Conservation (phyloP, 805 yeast species). For the Cyberlindnera bimundalis region DNA sequence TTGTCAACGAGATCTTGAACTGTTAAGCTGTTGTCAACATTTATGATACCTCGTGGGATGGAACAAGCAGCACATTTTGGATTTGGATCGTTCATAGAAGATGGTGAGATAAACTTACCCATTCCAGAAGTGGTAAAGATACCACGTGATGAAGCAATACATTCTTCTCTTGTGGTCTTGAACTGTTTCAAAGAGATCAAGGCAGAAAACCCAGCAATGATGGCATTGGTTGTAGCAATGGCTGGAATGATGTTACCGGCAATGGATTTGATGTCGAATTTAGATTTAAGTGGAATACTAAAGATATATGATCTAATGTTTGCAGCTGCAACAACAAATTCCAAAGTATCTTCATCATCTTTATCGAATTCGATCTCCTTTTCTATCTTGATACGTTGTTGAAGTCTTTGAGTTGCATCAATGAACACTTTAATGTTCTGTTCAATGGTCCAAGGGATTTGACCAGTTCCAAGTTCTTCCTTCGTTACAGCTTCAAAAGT, state of each 20-base stretch:
- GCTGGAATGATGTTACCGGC: conserved; percentile 99
- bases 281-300: conserved; percentile 64
- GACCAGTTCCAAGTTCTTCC: conserved; percentile 30
- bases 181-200: conserved; percentile 63
- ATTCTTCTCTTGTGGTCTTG: conserved; percentile 29
- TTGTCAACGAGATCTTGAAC: conserved; percentile 51
- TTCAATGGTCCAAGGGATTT: conserved; percentile 53
- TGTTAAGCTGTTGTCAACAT: conserved; percentile 34
- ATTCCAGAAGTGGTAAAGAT: conserved; percentile 51
- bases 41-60: conserved; percentile 49
- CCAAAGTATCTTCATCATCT: conserved; percentile 88
- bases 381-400: conserved; percentile 40
- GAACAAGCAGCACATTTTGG: conserved; percentile 68
- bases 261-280: conserved; percentile 86
- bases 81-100: conserved; percentile 59
- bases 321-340: conserved; percentile 84
- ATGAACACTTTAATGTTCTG: conserved; percentile 63
- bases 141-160: conserved; percentile 39
- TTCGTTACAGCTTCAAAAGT: conserved; percentile 15
- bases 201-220: conserved; percentile 86
- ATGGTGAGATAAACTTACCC: conserved; percentile 63
- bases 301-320: conserved; percentile 73
- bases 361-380: conserved; percentile 72
- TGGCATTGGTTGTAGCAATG: conserved; percentile 95
- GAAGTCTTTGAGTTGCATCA: conserved; percentile 45